Conservation (phyloP, 495 filamentous ascomycete species). For the Trichoderma orchidacearum region DNA sequence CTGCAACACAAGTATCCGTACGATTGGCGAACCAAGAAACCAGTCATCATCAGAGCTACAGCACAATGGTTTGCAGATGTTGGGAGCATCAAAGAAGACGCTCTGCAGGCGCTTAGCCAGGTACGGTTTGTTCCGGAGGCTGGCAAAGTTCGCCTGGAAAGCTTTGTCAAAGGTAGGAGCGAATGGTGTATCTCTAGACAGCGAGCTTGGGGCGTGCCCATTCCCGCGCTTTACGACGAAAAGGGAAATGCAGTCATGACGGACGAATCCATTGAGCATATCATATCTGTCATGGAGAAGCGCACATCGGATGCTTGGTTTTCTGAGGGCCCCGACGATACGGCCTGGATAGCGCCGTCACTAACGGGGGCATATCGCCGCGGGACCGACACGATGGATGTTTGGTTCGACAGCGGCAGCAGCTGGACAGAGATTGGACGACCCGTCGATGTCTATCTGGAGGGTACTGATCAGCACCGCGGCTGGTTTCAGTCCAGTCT, state of each 20-base stretch:
- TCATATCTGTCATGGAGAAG: constrained; percentile 62
- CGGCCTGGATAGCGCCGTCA: constrained; percentile 54
- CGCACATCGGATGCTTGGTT: constrained; percentile 88
- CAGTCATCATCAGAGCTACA: constrained; percentile 81
- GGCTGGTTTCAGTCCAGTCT: constrained; percentile 99
- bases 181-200: constrained; percentile 99
- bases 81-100: constrained; percentile 57
- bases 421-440: constrained; percentile 63
- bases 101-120: constrained; percentile 50
- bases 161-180: constrained; percentile 72
- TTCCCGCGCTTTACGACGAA: constrained; percentile 74
- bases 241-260: constrained; percentile 60
- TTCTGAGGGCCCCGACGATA: constrained; percentile 61
- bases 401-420: constrained; percentile 98
- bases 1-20: constrained; percentile 91
- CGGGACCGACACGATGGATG: constrained; percentile 97
- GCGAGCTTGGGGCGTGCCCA: constrained; percentile 90
- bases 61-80: constrained; percentile 98
- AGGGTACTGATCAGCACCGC: constrained; percentile 90
- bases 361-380: constrained; percentile 45
- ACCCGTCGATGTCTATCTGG: constrained; percentile 77
- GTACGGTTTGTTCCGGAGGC: constrained; percentile 67
- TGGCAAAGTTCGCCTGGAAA: constrained; percentile 59
- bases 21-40: constrained; percentile 91
- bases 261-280: constrained; percentile 67